phyloP scores from a whole-genome alignment of 805 yeast species.

The Lachancea sp. region DNA sequence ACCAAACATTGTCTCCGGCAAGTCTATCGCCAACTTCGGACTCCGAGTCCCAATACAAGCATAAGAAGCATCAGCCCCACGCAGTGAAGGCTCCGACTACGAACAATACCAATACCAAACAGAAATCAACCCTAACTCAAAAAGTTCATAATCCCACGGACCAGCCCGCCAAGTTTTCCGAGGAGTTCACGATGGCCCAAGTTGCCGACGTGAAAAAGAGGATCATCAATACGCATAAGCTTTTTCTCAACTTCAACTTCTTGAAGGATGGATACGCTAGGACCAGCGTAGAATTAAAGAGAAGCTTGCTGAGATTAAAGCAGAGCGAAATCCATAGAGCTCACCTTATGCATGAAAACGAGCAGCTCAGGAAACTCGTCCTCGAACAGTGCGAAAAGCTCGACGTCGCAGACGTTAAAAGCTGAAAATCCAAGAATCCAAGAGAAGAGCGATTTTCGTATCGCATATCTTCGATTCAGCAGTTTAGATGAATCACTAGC shows the following conservation, averaged over 20 bases:
- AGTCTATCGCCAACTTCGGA: conserved; percentile 32
- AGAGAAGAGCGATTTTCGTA: not conserved
- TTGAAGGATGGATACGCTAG: conserved; percentile 31
- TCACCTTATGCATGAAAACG: conserved; percentile 33
- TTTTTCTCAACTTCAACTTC: conserved; percentile 28
- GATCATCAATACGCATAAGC: conserved; percentile 30
- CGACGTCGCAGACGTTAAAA: not conserved
- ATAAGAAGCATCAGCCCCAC: not conserved
- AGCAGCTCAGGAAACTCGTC: conserved; percentile 29
- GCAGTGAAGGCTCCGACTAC: not conserved
- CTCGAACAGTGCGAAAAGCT: conserved; percentile 17
- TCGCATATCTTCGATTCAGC: too few relatives aligned
- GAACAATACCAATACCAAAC: not conserved
- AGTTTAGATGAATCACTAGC: too few relatives aligned
- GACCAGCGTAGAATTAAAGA: conserved; percentile 31
- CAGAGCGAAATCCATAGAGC: conserved; percentile 36
- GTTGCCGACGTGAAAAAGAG: conserved; percentile 29
- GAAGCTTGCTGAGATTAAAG: conserved; percentile 29
- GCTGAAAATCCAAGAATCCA: not conserved
- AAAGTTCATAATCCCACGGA: not conserved
- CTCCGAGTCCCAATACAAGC: conserved; percentile 7
- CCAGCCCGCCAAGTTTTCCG: conserved; percentile 21
- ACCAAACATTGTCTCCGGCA: conserved; percentile 30
- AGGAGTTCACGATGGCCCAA: conserved; percentile 28
- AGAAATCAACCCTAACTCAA: not conserved